Evolutionary conservation across 805 yeast species (phyloP).

Genomic region (Starmerella potacharoeniae): DNA sequence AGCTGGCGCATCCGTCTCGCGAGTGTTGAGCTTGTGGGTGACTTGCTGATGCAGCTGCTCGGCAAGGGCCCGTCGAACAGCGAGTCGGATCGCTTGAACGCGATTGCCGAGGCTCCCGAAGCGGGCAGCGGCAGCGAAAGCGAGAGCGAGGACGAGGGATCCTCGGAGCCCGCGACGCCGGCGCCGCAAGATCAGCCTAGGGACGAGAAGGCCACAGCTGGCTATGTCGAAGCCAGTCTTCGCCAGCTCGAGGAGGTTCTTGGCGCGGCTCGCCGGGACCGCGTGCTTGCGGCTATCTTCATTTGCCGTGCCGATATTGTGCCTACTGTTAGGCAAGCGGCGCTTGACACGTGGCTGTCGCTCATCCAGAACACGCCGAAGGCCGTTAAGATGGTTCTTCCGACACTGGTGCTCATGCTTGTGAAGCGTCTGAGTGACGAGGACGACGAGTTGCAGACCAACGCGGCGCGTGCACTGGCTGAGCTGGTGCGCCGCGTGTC

Average conservation of each 20-base stretch:
- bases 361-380: constrained; percentile 92
- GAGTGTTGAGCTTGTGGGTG: constrained; percentile 92
- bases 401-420: constrained; percentile 67
- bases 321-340: constrained; percentile 74
- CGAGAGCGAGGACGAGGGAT: constrained; percentile 25
- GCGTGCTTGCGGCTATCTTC: constrained; percentile 72
- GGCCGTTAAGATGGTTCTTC: constrained; percentile 83
- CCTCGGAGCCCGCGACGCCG: background rate
- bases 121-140: constrained; percentile 35
- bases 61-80: constrained; percentile 39
- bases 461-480: constrained; percentile 88
- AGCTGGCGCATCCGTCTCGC: constrained; percentile 82
- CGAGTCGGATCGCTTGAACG: constrained; percentile 27
- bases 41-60: constrained; percentile 81
- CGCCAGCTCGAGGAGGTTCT: constrained; percentile 44
- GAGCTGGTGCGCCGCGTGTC: constrained; percentile 88
- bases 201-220: constrained; percentile 29
- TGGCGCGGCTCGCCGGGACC: constrained; percentile 81
- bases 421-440: constrained; percentile 75
- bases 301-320: constrained; percentile 89
- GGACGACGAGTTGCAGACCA: constrained; percentile 65
- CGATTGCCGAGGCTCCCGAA: constrained; percentile 26
- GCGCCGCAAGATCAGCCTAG: background rate
- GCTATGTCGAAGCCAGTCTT: constrained; percentile 14
- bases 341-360: constrained; percentile 94